These are phyloP conservation scores for Fraxinus baroniana DNA, from an alignment of 305 asterid genomes.

Conservation along the genomic window DNA sequence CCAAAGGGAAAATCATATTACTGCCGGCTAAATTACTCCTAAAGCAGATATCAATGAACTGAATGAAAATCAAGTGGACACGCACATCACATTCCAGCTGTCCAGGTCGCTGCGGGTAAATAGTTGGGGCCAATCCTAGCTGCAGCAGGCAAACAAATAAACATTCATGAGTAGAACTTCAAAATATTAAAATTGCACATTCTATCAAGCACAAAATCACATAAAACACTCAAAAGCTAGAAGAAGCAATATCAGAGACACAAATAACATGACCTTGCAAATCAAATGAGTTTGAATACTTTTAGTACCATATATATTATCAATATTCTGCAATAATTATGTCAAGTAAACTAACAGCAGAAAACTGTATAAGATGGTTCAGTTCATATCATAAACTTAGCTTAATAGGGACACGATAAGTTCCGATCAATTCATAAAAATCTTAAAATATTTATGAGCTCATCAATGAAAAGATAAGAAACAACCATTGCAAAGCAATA, in stretches of 20 bases:
- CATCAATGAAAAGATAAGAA: background rate
- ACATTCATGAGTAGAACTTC: constrained; percentile 17
- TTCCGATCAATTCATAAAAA: background rate
- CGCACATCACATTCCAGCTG: constrained; percentile 88
- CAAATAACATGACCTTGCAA: constrained; percentile 18
- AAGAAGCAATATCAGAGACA: constrained; percentile 3
- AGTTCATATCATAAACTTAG: background rate
- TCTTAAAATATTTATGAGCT: constrained; percentile 5
- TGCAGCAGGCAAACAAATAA: constrained; percentile 47
- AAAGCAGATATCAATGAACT: background rate
- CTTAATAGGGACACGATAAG: background rate
- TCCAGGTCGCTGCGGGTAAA: constrained; percentile 92
- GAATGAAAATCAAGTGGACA: constrained; percentile 24
- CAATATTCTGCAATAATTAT: background rate
- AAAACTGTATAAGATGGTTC: background rate
- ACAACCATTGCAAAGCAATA: background rate
- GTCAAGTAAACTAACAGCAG: background rate
- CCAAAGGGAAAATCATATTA: background rate
- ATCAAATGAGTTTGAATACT: background rate
- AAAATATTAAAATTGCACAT: constrained; percentile 14
- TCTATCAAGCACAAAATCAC: constrained; percentile 2
- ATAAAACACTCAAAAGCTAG: background rate
- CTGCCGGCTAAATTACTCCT: constrained; percentile 5
- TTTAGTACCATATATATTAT: background rate
- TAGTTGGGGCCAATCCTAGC: constrained; percentile 59